Conservation (phyloP, 2,329 filamentous ascomycete genomes). For the Trichoderma pleuroti region DNA sequence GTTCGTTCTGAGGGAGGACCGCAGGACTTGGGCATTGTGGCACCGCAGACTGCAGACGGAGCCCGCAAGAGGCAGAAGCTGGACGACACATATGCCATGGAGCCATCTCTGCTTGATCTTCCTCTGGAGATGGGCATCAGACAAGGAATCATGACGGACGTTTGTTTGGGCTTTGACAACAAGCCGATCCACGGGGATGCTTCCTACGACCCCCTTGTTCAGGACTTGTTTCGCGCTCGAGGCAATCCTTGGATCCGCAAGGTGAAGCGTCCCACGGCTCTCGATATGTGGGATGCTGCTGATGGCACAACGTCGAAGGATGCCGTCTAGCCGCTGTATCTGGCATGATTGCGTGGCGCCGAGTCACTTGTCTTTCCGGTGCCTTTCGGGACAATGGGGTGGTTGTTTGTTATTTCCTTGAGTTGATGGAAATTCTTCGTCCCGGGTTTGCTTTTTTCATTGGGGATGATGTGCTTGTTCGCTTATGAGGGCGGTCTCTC, state of each 20-base stretch:
- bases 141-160: neutral
- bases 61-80: neutral
- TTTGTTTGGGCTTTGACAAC: neutral
- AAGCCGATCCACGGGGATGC: slow-evolving; percentile 7
- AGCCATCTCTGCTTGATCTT: neutral
- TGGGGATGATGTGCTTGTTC: neutral
- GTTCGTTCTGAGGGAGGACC: neutral
- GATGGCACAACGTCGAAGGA: neutral
- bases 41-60: neutral
- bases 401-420: neutral
- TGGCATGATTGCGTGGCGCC: neutral
- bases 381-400: neutral
- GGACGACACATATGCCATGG: no score
- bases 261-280: slow-evolving; percentile 23
- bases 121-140: neutral
- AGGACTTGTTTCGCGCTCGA: slow-evolving; percentile 23
- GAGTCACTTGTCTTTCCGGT: neutral
- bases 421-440: neutral
- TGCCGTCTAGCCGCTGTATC: neutral
- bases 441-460: neutral
- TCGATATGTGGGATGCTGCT: slow-evolving; percentile 28
- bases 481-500: neutral
- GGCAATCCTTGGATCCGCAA: slow-evolving; percentile 25
- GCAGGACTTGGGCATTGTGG: neutral
- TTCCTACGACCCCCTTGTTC: slow-evolving; percentile 22